phyloP scores from a whole-genome alignment of 148 eudicot genomes.

The Vaccinium darrowii region DNA sequence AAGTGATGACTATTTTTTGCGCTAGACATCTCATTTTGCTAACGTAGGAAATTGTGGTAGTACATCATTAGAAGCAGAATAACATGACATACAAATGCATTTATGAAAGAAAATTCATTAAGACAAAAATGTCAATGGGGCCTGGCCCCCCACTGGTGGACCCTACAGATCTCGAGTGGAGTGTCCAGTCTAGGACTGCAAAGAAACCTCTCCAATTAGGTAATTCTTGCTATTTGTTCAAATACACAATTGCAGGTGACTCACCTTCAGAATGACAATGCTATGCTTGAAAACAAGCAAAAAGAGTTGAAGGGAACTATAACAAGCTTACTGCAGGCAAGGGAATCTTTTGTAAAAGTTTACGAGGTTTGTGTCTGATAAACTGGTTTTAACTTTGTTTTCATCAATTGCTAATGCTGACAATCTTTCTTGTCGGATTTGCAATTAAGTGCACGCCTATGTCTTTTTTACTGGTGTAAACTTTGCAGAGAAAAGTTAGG shows the following conservation, averaged over 20 bases:
- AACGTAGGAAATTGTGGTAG: too few species aligned
- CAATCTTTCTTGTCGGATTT: neutral
- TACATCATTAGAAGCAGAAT: too few species aligned
- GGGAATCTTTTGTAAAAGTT: slow-evolving; percentile 48
- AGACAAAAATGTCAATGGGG: too few species aligned
- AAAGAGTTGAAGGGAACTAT: slow-evolving; percentile 57
- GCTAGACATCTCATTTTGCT: too few species aligned
- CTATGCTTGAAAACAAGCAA: slow-evolving; percentile 55
- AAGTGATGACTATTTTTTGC: too few species aligned
- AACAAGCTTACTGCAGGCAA: slow-evolving; percentile 45
- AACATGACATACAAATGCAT: too few species aligned
- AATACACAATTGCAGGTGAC: slow-evolving; percentile 31
- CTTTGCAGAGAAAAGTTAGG: neutral
- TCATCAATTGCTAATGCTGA: neutral
- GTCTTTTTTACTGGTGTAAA: neutral
- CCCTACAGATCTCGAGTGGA: neutral
- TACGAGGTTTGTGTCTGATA: slow-evolving; percentile 42
- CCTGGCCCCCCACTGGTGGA: neutral
- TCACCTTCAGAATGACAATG: slow-evolving; percentile 52
- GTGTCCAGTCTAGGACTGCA: neutral
- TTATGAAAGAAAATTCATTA: too few species aligned
- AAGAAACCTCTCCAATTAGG: neutral
- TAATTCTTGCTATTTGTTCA: neutral
- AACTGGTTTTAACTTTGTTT: neutral
- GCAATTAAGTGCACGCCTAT: neutral